Evolutionary conservation across 352 stramenopile genomes (phyloP), one percentile per base, ranked within the genome.

Genomic region (Phytophthora agathidicida): DNA sequence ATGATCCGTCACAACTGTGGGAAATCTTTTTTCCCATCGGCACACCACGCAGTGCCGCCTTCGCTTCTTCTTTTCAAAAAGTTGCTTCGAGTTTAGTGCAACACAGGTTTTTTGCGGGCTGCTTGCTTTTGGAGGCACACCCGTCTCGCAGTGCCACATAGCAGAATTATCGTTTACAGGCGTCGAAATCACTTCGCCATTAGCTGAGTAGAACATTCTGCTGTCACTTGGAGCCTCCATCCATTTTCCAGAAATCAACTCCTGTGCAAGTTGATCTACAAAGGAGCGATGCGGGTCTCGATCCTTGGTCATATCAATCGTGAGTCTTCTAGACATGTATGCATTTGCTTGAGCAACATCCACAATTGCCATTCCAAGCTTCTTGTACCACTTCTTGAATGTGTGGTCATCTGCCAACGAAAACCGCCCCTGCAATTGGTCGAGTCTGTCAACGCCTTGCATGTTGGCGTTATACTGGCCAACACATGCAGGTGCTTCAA

Each of bases 321-420:
- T 17, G 11, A 71, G 24, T 9, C 42, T 38, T 19, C 39, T 56
- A 5, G 63, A 49, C 31, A 64, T 46, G 26, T 53, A 65, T 0
- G 63, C 68, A 36, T 73, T 78, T 11, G 53, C 41, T 0, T 57
- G 43, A 10, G 65, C 56, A 22, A 75, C 62, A 17, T 74, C 69
- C 6, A 70, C 36, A 5, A 74, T 16, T 0, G 60, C 53, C 11
- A 74, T 23, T 0, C 33, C 52, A 2, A 72, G 44, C 22, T 67
- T 67, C 27, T 78, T 78, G 41, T 72, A 48, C 65, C 64, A 74
- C 33, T 74, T 71, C 19, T 72, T 69, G 32, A 70, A 63, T 0
- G 51, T 60, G 17, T 43, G 59, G 0, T 60, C 63, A 23, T 74
- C 60, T 0, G 64, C 60, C 13, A 73, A 1, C 2, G 60, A 75